Base-by-base conservation (phyloP, 805 yeast genomes). In the Ogataea haglerorum region DNA sequence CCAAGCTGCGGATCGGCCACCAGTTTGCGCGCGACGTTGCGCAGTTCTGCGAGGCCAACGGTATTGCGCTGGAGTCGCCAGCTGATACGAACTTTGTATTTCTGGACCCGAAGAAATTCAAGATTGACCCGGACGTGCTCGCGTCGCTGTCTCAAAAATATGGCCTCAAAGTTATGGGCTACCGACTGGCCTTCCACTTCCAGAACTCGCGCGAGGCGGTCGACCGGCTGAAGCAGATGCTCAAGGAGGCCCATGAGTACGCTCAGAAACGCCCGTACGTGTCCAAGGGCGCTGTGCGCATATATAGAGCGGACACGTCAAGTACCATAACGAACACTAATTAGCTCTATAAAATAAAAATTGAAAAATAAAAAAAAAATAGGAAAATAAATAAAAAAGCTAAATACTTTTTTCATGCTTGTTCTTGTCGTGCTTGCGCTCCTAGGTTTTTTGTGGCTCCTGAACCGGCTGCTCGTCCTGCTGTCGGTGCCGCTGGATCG, bases 31-130 rank as follows among this genome's bases (percentile, higher is more conserved):
- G 61, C 40, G 71, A 70, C 34, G 65, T 78, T 25, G 73, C 70
- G 47, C 58, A 62, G 7, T 76, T 76, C 54, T 79, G 86, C 56
- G 49, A 55, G 28, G 61, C 64, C 28, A 56, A 77, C 37, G 82
- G 78, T 13, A 75, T 85, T 39, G 64, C 69, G 16, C 65, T 85
- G 47, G 81, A 75, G 55, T 70, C 75, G 13, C 95, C 95, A 2
- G 85, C 79, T 3, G 80, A 89, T 49, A 82, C 95, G 7, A 86
- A 82, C 58, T 86, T 88, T 61, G 89, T 89, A 33, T 85, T 85
- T 54, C 57, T 85, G 43, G 90, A 87, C 58, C 61, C 78, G 43
- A 58, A 53, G 46, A 63, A 61, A 31, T 73, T 75, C 47, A 69
- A 66, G 38, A 75, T 86, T 65, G 75, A 80, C 57, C 76, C 79